Evolutionary conservation across 257 asterid species (phyloP), one percentile per base, ranked within the genome.

Genomic region (Phtheirospermum japonicum): DNA sequence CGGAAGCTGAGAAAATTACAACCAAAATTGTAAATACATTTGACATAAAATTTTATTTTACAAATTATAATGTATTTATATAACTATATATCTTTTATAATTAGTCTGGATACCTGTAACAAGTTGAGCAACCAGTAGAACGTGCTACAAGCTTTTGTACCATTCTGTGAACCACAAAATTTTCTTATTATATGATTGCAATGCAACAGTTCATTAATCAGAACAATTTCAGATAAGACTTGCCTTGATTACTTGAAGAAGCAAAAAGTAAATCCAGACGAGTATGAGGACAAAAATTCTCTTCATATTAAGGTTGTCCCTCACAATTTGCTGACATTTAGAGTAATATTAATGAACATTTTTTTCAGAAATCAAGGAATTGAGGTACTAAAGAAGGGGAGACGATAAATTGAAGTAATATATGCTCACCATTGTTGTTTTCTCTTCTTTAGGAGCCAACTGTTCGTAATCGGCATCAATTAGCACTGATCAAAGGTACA

Each of bases 191-290:
- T n/a, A n/a, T n/a, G n/a, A n/a, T n/a, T n/a, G 69, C 82, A 40
- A 92, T 90, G 67, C 65, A 80, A 97, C 99, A 93, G 66, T 85
- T 89, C 68, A 62, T 52, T 33, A 17, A 59, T 36, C 4, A 7
- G n/a, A 14, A 9, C 12, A 40, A 43, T 17, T 49, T 17, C 26
- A 72, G n/a, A n/a, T n/a, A n/a, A n/a, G n/a, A n/a, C 93, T 83
- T 83, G 76, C 97, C 97, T 93, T 93, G 65, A 80, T 57, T 37
- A 89, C 74, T 87, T 93, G 99, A 57, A 93, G 92, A 71, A 93
- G 66, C 80, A 93, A 75, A 61, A 93, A 93, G 62, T 83, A 73
- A 70, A 74, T 26, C 99, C 96, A 93, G 9, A 85, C 90, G 12
- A 85, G 46, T n/a, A 87, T 32, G 53, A 89, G 82, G 45, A 77